A percentile compares a stretch with the other conserved stretches of the same genome.
These are phyloP conservation scores for Pseudocercospora musae DNA, from an alignment of 2,329 filamentous ascomycete species.

Conservation along the genomic window DNA sequence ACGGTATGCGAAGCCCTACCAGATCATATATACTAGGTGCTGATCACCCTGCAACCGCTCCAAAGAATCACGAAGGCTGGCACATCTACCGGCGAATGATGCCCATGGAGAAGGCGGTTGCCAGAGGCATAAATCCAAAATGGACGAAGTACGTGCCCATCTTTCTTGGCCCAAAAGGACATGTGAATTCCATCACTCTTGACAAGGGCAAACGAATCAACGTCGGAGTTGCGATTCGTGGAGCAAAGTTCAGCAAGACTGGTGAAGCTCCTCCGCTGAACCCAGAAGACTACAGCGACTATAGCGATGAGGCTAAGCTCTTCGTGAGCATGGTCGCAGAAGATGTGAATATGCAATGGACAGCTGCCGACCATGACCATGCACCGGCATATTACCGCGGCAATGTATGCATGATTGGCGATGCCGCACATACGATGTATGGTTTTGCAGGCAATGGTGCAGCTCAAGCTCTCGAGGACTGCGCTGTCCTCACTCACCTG, in stretches of 20 bases:
- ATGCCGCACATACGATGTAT: conserved; percentile 6
- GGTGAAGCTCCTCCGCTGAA: conserved; percentile 23
- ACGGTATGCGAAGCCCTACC: conserved; percentile 53
- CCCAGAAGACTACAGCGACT: conserved; percentile 30
- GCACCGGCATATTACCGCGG: neutral
- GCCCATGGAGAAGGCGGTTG: conserved; percentile 27
- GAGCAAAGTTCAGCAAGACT: conserved; percentile 22
- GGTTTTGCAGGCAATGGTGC: conserved; percentile 5
- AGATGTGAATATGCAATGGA: conserved; percentile 20
- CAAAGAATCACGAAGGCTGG: conserved; percentile 35
- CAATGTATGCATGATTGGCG: conserved; percentile 8
- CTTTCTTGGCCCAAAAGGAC: conserved; percentile 32
- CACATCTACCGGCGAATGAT: conserved; percentile 34
- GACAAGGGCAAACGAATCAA: conserved; percentile 31
- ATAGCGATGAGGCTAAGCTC: conserved; percentile 29
- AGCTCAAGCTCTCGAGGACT: conserved; percentile 6
- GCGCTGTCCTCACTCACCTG: neutral
- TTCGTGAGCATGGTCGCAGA: conserved; percentile 31
- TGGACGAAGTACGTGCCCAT: conserved; percentile 33
- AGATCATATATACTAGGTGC: conserved; percentile 43
- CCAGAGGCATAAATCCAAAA: conserved; percentile 30
- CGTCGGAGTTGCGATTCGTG: conserved; percentile 30
- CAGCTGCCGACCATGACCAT: conserved; percentile 4
- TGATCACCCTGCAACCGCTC: conserved; percentile 32
- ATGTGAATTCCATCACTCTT: conserved; percentile 35